Conservation (phyloP, 2,329 filamentous ascomycete genomes). For the Penicillium sp. region DNA sequence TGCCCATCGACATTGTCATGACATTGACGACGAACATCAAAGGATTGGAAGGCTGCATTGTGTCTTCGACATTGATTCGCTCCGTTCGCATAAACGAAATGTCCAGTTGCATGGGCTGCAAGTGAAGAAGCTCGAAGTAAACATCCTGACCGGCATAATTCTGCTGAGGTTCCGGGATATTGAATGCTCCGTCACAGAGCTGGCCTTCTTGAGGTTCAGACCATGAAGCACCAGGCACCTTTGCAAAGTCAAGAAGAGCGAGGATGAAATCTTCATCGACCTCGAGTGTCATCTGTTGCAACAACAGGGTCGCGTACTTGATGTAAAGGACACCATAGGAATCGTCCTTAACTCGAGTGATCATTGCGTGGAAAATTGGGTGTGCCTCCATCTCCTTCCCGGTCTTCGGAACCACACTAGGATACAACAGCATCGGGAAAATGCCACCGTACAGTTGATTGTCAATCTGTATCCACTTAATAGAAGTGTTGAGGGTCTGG, state of each 20-base stretch:
- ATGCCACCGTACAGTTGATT: constrained; percentile 98
- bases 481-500: constrained; percentile 80
- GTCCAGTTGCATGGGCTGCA: constrained; percentile 97
- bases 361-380: constrained; percentile 84
- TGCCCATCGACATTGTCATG: constrained; percentile 98
- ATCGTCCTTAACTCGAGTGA: constrained; percentile 94
- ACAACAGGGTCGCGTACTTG: constrained; percentile 88
- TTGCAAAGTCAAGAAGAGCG: constrained; percentile 87
- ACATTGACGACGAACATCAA: constrained; percentile 99
- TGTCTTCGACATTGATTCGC: constrained; percentile 91
- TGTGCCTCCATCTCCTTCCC: constrained; percentile 94
- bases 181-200: constrained; percentile 81
- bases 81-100: constrained; percentile 96
- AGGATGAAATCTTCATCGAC: constrained; percentile 98
- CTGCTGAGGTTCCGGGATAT: constrained; percentile 85
- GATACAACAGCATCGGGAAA: constrained; percentile 95
- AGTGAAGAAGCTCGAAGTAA: constrained; percentile 94
- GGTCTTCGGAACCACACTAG: constrained; percentile 94
- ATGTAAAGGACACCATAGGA: constrained; percentile 97
- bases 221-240: constrained; percentile 86
- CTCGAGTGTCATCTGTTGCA: constrained; percentile 97
- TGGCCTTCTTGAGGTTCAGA: constrained; percentile 73
- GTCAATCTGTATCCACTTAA: constrained; percentile 99
- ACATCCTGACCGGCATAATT: constrained; percentile 85
- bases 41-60: constrained; percentile 81